Conservation (phyloP, 768 basidiomycete species). For the Macrolepiota dolichaula region DNA sequence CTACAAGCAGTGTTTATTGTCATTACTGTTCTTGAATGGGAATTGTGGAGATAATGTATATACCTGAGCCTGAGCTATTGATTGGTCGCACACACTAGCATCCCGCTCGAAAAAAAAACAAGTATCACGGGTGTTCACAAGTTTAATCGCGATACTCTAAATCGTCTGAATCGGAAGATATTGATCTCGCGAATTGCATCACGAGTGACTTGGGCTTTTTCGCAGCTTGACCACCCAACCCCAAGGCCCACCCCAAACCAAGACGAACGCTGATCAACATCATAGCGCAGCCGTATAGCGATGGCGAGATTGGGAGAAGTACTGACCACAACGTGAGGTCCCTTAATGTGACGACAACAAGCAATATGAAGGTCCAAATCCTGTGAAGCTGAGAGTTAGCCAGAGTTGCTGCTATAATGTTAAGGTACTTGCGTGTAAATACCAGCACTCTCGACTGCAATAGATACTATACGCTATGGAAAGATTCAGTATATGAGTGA, state of each 20-base stretch:
- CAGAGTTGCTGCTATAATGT: not conserved
- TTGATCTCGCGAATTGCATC: conserved; percentile 2
- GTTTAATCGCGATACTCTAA: not conserved
- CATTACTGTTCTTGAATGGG: no score
- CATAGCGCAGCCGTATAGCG: conserved; percentile 14
- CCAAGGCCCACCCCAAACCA: conserved; percentile 15
- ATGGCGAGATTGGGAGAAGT: conserved; percentile 9
- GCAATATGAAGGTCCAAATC: conserved; percentile 3
- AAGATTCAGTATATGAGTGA: not conserved
- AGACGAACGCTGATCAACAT: conserved; percentile 10
- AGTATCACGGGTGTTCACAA: not conserved
- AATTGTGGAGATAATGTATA: no score
- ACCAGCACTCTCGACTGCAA: conserved; percentile 15
- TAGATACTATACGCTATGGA: not conserved
- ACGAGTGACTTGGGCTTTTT: conserved; percentile 1
- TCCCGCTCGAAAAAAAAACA: no score
- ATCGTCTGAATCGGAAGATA: not conserved
- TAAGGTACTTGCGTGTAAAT: conserved; percentile 13
- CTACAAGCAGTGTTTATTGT: no score
- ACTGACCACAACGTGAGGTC: conserved; percentile 7
- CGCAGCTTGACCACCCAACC: conserved; percentile 1
- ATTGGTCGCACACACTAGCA: no score
- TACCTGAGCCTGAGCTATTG: no score
- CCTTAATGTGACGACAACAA: not conserved
- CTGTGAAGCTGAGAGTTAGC: not conserved